Percentiles rank a stretch among this genome's conserved stretches.
Conservation (phyloP, 352 stramenopile genomes). For the Halophytophthora polymorphica region DNA sequence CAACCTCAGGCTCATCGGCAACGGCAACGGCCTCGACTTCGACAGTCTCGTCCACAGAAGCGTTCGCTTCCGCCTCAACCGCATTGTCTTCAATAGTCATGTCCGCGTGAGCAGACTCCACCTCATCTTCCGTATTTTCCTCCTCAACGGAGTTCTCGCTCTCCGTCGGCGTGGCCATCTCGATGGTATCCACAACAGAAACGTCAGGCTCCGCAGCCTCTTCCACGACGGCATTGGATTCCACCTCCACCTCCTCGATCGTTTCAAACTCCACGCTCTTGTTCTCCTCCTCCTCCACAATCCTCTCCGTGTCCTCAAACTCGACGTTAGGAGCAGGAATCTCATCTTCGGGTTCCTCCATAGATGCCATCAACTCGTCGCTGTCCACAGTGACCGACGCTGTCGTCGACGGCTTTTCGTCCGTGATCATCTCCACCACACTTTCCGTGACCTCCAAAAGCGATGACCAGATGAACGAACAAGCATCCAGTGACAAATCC, state of each 20-base stretch:
- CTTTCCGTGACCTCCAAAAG: constrained; percentile 19
- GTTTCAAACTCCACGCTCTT: constrained; percentile 1
- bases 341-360: constrained; percentile 6
- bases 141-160: background rate
- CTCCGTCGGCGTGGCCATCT: background rate
- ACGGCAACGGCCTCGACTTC: constrained; percentile 8
- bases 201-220: background rate
- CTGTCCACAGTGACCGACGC: constrained; percentile 1
- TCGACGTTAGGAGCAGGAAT: background rate
- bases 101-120: background rate
- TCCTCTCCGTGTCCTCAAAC: constrained; percentile 3
- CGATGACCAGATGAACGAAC: constrained; percentile 26
- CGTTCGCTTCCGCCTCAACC: background rate
- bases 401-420: constrained; percentile 1
- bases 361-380: background rate
- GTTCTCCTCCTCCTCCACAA: constrained; percentile 7
- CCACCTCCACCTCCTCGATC: constrained; percentile 5
- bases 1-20: constrained; percentile 4
- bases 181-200: background rate
- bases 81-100: background rate
- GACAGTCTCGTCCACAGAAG: constrained; percentile 1
- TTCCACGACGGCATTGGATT: constrained; percentile 2
- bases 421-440: background rate
- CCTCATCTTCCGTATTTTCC: background rate
- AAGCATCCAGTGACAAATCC: constrained; percentile 24